A percentile compares a stretch with the other conserved stretches of the same genome.
Conservation (phyloP, 2,329 filamentous ascomycete genomes). For the Colletotrichum chlorophyti region DNA sequence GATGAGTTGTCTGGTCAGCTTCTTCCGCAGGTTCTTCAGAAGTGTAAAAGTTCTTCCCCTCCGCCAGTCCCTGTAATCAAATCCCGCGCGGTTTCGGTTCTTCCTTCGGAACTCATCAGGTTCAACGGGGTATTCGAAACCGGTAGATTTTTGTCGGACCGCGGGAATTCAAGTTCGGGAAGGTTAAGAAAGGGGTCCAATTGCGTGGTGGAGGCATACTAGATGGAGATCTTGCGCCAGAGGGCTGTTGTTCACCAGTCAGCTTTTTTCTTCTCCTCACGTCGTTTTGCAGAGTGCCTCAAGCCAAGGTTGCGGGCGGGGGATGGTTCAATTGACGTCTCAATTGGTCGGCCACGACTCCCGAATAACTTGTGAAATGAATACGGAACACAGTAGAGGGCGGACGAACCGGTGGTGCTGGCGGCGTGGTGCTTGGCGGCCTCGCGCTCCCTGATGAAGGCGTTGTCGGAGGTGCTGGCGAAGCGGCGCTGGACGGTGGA, state of each 20-base stretch:
- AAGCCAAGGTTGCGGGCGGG: too few species aligned
- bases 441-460: conserved; percentile 90
- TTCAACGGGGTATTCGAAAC: not conserved
- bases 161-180: conserved; percentile 29
- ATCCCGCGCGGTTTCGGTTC: too few species aligned
- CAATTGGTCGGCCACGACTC: conserved; percentile 2
- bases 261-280: not conserved
- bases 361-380: too few species aligned
- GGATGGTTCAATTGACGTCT: conserved; percentile 9
- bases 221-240: conserved; percentile 96
- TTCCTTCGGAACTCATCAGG: not conserved
- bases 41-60: not conserved
- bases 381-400: not conserved
- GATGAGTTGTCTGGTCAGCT: not conserved
- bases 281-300: not conserved
- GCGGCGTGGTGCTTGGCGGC: conserved; percentile 91
- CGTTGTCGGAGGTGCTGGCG: conserved; percentile 80
- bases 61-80: not conserved
- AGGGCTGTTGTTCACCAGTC: conserved; percentile 66
- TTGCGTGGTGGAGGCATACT: conserved; percentile 66
- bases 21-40: not conserved
- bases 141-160: too few species aligned
- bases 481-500: conserved; percentile 72
- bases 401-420: conserved; percentile 77
- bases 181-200: not conserved